These are phyloP conservation scores for Castanea mollissima DNA, from an alignment of 306 rosid species.

Conservation along the genomic window DNA sequence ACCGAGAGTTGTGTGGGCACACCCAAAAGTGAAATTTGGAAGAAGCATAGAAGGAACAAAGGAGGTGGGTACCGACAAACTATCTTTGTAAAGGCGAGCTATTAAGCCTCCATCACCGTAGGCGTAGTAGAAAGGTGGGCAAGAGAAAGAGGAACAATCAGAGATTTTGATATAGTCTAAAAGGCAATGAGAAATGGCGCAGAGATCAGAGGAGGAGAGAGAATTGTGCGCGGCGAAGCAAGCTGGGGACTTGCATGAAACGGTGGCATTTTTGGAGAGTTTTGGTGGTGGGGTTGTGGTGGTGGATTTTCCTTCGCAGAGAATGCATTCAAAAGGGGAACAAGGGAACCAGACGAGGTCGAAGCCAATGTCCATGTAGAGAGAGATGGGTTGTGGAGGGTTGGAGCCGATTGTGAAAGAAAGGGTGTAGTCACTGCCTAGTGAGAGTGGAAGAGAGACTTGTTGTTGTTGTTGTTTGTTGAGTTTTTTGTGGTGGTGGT, in stretches of 20 bases:
- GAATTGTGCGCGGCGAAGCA: slow-evolving; percentile 72
- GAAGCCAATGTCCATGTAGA: slow-evolving; percentile 96
- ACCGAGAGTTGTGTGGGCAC: slow-evolving; percentile 78
- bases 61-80: slow-evolving; percentile 38
- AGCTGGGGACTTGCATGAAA: slow-evolving; percentile 65
- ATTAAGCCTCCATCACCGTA: slow-evolving; percentile 87
- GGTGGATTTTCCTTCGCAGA: slow-evolving; percentile 76
- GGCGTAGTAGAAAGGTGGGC: slow-evolving; percentile 87
- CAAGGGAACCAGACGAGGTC: slow-evolving; percentile 98
- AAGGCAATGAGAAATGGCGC: slow-evolving; percentile 82
- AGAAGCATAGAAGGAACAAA: slow-evolving; percentile 43
- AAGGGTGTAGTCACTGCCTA: slow-evolving; percentile 87
- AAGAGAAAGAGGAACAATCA: slow-evolving; percentile 59
- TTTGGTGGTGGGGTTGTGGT: slow-evolving; percentile 35
- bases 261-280: slow-evolving; percentile 34
- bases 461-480: slow-evolving; percentile 24
- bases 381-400: slow-evolving; percentile 60
- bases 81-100: slow-evolving; percentile 52
- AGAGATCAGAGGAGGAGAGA: slow-evolving; percentile 54
- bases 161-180: slow-evolving; percentile 69
- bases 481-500: slow-evolving; percentile 5
- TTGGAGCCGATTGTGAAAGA: slow-evolving; percentile 54
- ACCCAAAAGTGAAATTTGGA: slow-evolving; percentile 77
- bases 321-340: slow-evolving; percentile 82
- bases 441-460: slow-evolving; percentile 76